These are phyloP conservation scores for Kockovaella imperatae DNA, from an alignment of 768 basidiomycete genomes.

Conservation along the genomic window DNA sequence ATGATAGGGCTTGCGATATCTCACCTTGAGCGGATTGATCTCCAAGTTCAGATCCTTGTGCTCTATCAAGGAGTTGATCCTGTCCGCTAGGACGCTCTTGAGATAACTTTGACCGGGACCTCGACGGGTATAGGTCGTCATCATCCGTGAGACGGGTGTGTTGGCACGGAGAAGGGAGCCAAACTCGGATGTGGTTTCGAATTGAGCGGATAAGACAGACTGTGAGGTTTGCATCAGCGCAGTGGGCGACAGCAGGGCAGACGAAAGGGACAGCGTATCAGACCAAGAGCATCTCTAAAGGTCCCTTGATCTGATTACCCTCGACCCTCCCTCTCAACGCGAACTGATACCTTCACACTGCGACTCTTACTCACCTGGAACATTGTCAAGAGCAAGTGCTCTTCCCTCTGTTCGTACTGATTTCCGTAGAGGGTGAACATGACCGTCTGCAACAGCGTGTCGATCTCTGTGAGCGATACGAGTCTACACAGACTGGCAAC, in stretches of 20 bases:
- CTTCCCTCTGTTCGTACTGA: constrained; percentile 96
- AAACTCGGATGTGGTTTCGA: constrained; percentile 97
- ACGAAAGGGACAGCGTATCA: neutral
- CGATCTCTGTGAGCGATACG: constrained; percentile 92
- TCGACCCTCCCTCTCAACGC: neutral
- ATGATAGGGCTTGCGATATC: neutral
- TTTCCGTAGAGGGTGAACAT: constrained; percentile 99
- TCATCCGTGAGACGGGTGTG: constrained; percentile 98
- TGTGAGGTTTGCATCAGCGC: constrained; percentile 46
- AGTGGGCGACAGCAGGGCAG: neutral
- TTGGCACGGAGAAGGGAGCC: constrained; percentile 97
- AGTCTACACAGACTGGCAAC: constrained; percentile 93
- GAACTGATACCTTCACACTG: neutral
- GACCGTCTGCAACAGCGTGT: constrained; percentile 96
- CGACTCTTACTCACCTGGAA: constrained; percentile 54
- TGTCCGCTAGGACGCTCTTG: constrained; percentile 92
- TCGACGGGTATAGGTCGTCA: constrained; percentile 98
- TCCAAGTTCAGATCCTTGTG: constrained; percentile 99
- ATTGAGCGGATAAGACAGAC: constrained; percentile 95
- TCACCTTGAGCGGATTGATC: constrained; percentile 95
- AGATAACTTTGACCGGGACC: constrained; percentile 98
- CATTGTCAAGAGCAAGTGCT: constrained; percentile 97
- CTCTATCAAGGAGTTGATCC: constrained; percentile 97
- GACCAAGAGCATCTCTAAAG: too few species aligned
- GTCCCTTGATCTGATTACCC: neutral